Evolutionary conservation across 208 protist genomes (phyloP).

Genomic region (Leptomonas pyrrhocoris): DNA sequence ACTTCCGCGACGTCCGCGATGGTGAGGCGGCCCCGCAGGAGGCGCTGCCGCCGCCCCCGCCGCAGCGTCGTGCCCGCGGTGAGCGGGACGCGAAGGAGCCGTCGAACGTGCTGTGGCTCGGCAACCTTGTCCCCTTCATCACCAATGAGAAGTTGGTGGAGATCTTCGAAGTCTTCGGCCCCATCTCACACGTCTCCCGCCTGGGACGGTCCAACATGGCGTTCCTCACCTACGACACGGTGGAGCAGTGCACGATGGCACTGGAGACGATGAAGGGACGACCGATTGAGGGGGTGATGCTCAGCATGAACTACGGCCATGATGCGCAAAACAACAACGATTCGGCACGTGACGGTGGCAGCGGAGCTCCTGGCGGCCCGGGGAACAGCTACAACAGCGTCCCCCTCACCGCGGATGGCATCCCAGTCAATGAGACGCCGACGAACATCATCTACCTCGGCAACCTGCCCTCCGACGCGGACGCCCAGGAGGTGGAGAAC

Average conservation of each 20-base stretch:
- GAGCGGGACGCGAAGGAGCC: constrained; percentile 68
- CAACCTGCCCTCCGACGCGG: constrained; percentile 67
- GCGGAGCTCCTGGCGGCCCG: constrained; percentile 9
- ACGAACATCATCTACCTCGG: constrained; percentile 90
- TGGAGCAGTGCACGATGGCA: constrained; percentile 84
- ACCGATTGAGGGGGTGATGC: constrained; percentile 69
- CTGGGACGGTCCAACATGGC: constrained; percentile 74
- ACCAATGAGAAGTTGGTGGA: constrained; percentile 72
- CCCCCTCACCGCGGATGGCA: constrained; percentile 41
- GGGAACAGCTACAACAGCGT: constrained; percentile 8
- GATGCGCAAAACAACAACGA: constrained; percentile 35
- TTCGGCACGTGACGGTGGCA: constrained; percentile 4
- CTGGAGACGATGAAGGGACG: constrained; percentile 76
- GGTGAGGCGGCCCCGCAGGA: background rate
- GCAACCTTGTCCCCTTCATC: constrained; percentile 72
- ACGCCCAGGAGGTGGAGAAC: constrained; percentile 67
- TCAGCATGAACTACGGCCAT: constrained; percentile 88
- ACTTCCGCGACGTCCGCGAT: constrained; percentile 23
- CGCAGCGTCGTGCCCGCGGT: constrained; percentile 51
- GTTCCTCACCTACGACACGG: constrained; percentile 84
- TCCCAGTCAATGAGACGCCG: constrained; percentile 66
- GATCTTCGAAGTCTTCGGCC: constrained; percentile 82
- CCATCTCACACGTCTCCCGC: constrained; percentile 66
- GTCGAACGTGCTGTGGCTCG: constrained; percentile 84
- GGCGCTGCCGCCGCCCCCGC: constrained; percentile 10